Evolutionary conservation across 1,284 basidiomycete species (phyloP).

Genomic region (Vanrija sp.): DNA sequence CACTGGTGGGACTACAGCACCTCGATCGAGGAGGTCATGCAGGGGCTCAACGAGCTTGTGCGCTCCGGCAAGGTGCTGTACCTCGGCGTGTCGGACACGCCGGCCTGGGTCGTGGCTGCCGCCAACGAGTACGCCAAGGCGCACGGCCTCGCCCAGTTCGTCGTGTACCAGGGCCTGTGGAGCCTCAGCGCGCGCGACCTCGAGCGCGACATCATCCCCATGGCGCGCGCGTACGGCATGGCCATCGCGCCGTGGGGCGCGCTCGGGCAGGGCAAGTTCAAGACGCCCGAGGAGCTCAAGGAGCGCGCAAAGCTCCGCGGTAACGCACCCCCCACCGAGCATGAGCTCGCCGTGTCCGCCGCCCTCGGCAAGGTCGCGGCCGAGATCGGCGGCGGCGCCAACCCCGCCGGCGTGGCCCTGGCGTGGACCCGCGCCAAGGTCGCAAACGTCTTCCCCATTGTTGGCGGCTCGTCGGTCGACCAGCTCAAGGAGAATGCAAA

Average conservation of each 20-base stretch:
- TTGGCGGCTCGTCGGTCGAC: constrained; percentile 47
- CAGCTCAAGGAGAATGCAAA: constrained; percentile 38
- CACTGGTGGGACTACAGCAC: constrained; percentile 51
- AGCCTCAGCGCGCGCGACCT: constrained; percentile 53
- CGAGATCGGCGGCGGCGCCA: constrained; percentile 48
- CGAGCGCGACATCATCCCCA: constrained; percentile 62
- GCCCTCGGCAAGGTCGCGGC: constrained; percentile 38
- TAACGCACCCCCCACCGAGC: constrained; percentile 20
- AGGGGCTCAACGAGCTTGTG: constrained; percentile 47
- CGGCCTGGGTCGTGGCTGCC: constrained; percentile 57
- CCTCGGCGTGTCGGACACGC: constrained; percentile 52
- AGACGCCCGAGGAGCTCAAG: constrained; percentile 43
- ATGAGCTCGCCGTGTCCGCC: constrained; percentile 23
- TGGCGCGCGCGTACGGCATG: constrained; percentile 53
- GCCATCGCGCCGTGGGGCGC: constrained; percentile 49
- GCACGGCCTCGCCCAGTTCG: constrained; percentile 55
- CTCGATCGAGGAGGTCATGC: constrained; percentile 50
- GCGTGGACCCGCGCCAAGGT: constrained; percentile 24
- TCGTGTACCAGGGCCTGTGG: constrained; percentile 59
- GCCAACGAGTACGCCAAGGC: constrained; percentile 57
- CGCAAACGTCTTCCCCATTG: constrained; percentile 31
- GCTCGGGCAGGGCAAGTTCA: constrained; percentile 49
- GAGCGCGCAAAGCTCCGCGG: constrained; percentile 25
- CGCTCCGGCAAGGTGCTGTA: constrained; percentile 49
- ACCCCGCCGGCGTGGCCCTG: constrained; percentile 27